Base-by-base conservation (phyloP, 306 rosid species). In the Mimosa bimucronata region DNA sequence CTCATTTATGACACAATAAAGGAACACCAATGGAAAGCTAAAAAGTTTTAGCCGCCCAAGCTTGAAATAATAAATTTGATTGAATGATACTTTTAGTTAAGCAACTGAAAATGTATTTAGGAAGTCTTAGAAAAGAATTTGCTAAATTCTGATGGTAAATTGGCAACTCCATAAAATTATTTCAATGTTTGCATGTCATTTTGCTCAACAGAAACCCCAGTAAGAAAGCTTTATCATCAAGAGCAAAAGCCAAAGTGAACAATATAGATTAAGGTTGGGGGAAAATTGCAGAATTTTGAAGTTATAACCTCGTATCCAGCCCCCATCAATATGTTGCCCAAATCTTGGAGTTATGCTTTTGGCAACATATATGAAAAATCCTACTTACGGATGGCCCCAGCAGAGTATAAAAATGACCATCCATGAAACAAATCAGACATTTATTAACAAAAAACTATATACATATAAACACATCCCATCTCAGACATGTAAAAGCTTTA, bases 281-380 rank as follows among this genome's bases (percentile, higher is more conserved):
- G 7, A 15, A 26, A 74, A 26, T 73, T 78, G 76, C 74, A 75
- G 75, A 57, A 77, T 52, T 11, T 46, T 53, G 55, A 77, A 71
- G 73, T 37, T 28, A 74, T 73, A 73, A 91, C 98, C 98, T 95
- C 98, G 76, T 95, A 95, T 90, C 98, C n/a, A n/a, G n/a, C n/a
- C n/a, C n/a, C n/a, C n/a, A n/a, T n/a, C n/a, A n/a, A n/a, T n/a
- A n/a, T n/a, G 42, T 90, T 88, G 70, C 97, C 98, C 69, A 95
- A 86, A 85, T 95, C 98, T 87, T 88, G 83, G 66, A 92, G 74
- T 53, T 94, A 86, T 73, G 98, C 97, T 79, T 96, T 88, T 4
- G 98, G 97, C 83, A 92, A 83, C 13, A 84, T 66, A 29, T 95
- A 98, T 18, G 98, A 88, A 89, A 89, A 91, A 58, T 92, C 98